Evolutionary conservation across 208 protist species (phyloP).

Genomic region (Phytomonas francai): DNA sequence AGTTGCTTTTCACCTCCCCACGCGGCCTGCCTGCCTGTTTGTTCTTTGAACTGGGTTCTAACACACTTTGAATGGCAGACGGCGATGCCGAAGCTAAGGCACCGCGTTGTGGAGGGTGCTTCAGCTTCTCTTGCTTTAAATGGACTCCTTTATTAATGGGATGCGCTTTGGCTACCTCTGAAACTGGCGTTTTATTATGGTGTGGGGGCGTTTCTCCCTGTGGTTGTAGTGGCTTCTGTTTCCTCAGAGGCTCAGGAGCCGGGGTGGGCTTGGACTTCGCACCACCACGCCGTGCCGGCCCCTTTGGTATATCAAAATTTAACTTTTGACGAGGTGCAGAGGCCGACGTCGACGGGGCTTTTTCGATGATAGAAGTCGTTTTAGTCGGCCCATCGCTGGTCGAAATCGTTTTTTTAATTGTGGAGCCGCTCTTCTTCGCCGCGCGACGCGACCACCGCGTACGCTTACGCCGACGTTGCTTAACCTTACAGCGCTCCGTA

Average conservation of each 20-base stretch:
- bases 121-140: neutral
- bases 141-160: neutral
- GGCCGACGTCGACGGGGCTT: neutral
- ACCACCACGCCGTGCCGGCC: neutral
- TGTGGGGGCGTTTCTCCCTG: neutral
- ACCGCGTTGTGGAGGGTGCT: neutral
- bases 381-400: no score
- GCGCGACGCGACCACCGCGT: neutral
- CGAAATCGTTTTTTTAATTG: neutral
- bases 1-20: slow-evolving; percentile 8
- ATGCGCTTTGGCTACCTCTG: neutral
- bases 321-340: neutral
- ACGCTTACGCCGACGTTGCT: slow-evolving; percentile 7
- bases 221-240: neutral
- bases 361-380: neutral
- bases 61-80: neutral
- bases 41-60: neutral
- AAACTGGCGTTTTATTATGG: neutral
- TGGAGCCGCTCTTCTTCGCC: neutral
- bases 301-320: neutral
- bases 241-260: neutral
- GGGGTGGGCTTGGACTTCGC: neutral
- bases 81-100: neutral
- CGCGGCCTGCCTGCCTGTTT: slow-evolving; percentile 6
- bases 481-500: slow-evolving; percentile 1